Evolutionary conservation across 208 protist genomes (phyloP).

Genomic region (Wallacemonas sp.): DNA sequence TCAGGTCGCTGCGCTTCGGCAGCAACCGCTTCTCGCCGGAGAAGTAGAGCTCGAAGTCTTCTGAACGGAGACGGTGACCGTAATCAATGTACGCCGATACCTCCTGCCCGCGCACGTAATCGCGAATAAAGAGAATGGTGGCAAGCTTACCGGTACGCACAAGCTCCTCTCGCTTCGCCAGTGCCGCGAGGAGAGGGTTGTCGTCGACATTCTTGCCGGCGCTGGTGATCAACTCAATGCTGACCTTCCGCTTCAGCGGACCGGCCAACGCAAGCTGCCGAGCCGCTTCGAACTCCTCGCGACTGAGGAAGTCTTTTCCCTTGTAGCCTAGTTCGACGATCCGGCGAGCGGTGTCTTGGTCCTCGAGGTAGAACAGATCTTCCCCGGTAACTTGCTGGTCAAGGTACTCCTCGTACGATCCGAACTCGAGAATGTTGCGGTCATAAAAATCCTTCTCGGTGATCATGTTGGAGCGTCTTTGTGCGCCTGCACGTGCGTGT

Average conservation of each 20-base stretch:
- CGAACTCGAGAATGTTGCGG: constrained; percentile 80
- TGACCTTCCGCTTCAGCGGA: constrained; percentile 83
- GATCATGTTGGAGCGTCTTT: constrained; percentile 11
- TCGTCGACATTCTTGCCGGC: constrained; percentile 79
- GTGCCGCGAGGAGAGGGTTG: constrained; percentile 88
- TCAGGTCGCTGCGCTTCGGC: constrained; percentile 95
- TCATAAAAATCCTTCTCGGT: constrained; percentile 54
- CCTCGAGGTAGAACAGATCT: constrained; percentile 90
- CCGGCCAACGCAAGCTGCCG: constrained; percentile 72
- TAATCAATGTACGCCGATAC: constrained; percentile 99
- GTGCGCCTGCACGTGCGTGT: neutral
- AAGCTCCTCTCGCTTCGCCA: constrained; percentile 96
- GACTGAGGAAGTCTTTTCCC: constrained; percentile 87
- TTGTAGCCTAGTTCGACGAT: constrained; percentile 98
- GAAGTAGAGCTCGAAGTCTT: constrained; percentile 96
- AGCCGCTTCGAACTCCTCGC: constrained; percentile 87
- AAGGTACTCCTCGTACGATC: constrained; percentile 91
- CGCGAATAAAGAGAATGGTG: constrained; percentile 97
- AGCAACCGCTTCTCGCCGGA: constrained; percentile 83
- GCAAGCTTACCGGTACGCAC: constrained; percentile 95
- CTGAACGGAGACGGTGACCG: constrained; percentile 91
- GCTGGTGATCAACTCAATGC: constrained; percentile 80
- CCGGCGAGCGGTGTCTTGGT: constrained; percentile 93
- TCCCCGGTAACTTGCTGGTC: constrained; percentile 86
- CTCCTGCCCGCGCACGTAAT: constrained; percentile 96